Percentiles rank a stretch among this genome's conserved stretches.
phyloP scores from a whole-genome alignment of 805 yeast species.

The Pichia membranifaciens region DNA sequence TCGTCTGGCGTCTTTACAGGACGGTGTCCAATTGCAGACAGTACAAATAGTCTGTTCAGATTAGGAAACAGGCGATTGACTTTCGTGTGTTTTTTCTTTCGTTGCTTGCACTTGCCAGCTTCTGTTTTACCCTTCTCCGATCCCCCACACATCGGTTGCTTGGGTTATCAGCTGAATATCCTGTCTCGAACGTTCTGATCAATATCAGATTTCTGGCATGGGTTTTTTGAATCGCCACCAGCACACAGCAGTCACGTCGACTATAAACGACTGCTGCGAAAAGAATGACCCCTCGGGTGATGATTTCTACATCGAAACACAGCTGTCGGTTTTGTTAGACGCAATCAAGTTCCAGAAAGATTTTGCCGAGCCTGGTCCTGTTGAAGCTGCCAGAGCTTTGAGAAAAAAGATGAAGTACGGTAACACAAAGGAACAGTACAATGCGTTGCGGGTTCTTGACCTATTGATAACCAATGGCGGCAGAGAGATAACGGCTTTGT shows the following conservation, averaged over 20 bases:
- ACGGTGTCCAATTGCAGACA: no score
- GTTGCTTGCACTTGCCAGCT: neutral
- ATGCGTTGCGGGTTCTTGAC: constrained; percentile 57
- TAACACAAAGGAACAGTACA: constrained; percentile 50
- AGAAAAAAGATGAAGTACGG: constrained; percentile 90
- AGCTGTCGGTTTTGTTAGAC: constrained; percentile 53
- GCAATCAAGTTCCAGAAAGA: constrained; percentile 37
- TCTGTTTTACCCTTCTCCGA: neutral
- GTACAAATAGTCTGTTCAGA: no score
- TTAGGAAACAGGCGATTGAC: no score
- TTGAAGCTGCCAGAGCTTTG: constrained; percentile 87
- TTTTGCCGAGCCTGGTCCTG: constrained; percentile 34
- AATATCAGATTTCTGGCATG: constrained; percentile 34
- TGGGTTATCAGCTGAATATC: no score
- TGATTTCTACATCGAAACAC: constrained; percentile 35
- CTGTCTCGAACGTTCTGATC: no score
- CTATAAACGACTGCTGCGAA: constrained; percentile 46
- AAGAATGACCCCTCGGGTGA: constrained; percentile 38
- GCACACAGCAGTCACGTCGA: constrained; percentile 65
- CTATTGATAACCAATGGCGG: constrained; percentile 53
- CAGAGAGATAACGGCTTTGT: constrained; percentile 40
- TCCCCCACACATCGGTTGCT: no score
- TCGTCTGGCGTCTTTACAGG: no score
- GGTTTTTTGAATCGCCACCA: constrained; percentile 55
- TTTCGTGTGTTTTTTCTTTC: neutral